Percentiles rank a stretch among this genome's conserved stretches.
phyloP scores from a whole-genome alignment of 78 protist species.

The Emiliania huxleyi region DNA sequence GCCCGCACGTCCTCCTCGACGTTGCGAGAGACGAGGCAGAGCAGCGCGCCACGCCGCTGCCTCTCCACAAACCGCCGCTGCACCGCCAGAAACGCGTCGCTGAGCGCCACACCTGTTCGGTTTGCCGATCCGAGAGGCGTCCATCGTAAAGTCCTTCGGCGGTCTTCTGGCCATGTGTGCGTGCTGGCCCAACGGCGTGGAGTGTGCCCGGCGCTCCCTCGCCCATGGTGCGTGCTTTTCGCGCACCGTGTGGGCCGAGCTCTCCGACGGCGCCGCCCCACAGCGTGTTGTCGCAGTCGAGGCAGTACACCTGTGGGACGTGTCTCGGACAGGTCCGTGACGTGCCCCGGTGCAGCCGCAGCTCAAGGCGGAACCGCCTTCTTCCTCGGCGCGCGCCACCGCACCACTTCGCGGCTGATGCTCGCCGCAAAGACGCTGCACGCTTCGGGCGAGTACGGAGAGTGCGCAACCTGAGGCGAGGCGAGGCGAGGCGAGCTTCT shows the following conservation, averaged over 20 bases:
- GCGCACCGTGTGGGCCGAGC: not conserved
- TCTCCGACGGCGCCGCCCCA: conserved; percentile 32
- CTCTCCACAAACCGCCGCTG: not conserved
- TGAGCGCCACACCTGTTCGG: not conserved
- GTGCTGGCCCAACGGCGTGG: no score
- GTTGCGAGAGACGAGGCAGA: not conserved
- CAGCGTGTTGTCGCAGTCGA: conserved; percentile 34
- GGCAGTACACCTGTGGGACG: no score
- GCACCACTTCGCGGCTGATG: not conserved
- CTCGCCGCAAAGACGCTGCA: not conserved
- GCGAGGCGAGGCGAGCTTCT: no score
- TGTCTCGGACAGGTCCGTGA: no score
- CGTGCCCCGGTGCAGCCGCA: no score
- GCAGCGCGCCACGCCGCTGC: not conserved
- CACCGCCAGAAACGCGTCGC: not conserved
- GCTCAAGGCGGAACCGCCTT: not conserved
- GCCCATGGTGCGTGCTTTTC: no score
- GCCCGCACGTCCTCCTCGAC: not conserved
- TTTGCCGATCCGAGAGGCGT: no score
- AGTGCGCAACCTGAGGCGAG: conserved; percentile 32
- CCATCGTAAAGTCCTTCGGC: no score
- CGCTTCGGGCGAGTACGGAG: conserved; percentile 11
- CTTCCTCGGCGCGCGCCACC: not conserved
- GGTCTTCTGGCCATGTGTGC: no score
- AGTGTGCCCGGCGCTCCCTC: no score